Evolutionary conservation across 805 yeast species (phyloP).

Genomic region (Candida pini): DNA sequence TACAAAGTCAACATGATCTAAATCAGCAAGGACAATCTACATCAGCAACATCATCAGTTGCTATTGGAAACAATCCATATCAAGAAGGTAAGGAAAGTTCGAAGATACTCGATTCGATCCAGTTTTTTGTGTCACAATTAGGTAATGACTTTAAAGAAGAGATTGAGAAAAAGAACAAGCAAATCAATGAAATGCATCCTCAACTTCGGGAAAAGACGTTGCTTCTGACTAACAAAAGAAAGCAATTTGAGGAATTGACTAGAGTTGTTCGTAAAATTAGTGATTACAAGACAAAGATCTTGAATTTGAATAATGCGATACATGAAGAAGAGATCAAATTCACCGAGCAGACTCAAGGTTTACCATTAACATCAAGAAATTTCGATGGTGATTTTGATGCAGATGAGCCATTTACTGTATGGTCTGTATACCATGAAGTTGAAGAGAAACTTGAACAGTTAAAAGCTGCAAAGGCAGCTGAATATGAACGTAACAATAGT

Average conservation of each 20-base stretch:
- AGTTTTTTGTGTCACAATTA: constrained; percentile 42
- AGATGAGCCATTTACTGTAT: constrained; percentile 83
- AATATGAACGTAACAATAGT: not conserved
- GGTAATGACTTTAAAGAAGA: constrained; percentile 59
- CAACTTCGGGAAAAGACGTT: constrained; percentile 54
- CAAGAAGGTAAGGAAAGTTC: constrained; percentile 26
- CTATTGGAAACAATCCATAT: not conserved
- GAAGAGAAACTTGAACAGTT: constrained; percentile 31
- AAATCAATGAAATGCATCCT: constrained; percentile 47
- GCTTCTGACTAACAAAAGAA: constrained; percentile 41
- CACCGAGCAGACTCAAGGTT: constrained; percentile 30
- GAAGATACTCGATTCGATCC: constrained; percentile 46
- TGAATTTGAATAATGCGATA: constrained; percentile 58
- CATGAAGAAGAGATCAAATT: constrained; percentile 57
- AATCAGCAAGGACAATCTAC: not conserved
- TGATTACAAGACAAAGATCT: constrained; percentile 48
- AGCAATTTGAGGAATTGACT: constrained; percentile 48
- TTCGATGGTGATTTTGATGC: constrained; percentile 67
- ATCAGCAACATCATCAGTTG: not conserved
- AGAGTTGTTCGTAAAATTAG: constrained; percentile 36
- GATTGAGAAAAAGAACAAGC: constrained; percentile 44
- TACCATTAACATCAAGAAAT: constrained; percentile 30
- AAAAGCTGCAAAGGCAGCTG: constrained; percentile 3
- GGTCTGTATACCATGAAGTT: constrained; percentile 53
- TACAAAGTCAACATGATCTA: not conserved